Conservation (phyloP, 202 grass and related monocot species). For the Carex sylvatica region DNA sequence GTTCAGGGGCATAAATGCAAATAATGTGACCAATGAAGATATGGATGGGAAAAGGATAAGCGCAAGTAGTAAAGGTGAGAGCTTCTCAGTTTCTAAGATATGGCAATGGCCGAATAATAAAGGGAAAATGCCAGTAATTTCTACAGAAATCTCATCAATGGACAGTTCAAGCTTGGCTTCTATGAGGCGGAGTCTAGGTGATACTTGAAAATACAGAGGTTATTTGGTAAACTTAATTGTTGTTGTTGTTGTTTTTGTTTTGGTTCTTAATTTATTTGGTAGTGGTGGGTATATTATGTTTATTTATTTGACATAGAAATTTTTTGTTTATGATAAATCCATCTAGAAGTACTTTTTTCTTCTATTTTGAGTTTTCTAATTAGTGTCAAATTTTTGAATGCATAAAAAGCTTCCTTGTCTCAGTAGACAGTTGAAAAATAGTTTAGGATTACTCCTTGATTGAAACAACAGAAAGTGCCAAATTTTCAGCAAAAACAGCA, state of each 20-base stretch:
- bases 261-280: background rate
- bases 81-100: conserved; percentile 96
- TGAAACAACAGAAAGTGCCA: background rate
- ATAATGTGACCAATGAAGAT: conserved; percentile 53
- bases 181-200: conserved; percentile 46
- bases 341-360: background rate
- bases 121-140: conserved; percentile 73
- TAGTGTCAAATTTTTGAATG: background rate
- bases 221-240: conserved; percentile 9
- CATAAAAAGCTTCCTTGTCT: background rate
- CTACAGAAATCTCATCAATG: conserved; percentile 48
- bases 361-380: background rate
- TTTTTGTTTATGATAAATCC: conserved; percentile 8
- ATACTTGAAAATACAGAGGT: conserved; percentile 34
- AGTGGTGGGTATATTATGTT: conserved; percentile 25
- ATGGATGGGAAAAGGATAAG: conserved; percentile 80
- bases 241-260: background rate
- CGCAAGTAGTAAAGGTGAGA: conserved; percentile 74
- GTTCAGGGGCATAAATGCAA: conserved; percentile 38
- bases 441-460: background rate
- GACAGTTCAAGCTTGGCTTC: conserved; percentile 48
- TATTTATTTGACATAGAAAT: conserved; percentile 18
- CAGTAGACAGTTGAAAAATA: background rate
- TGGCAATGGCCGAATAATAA: conserved; percentile 80
- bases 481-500: background rate